phyloP scores from a whole-genome alignment of 257 asterid species.

The Nemophila menziesii region DNA sequence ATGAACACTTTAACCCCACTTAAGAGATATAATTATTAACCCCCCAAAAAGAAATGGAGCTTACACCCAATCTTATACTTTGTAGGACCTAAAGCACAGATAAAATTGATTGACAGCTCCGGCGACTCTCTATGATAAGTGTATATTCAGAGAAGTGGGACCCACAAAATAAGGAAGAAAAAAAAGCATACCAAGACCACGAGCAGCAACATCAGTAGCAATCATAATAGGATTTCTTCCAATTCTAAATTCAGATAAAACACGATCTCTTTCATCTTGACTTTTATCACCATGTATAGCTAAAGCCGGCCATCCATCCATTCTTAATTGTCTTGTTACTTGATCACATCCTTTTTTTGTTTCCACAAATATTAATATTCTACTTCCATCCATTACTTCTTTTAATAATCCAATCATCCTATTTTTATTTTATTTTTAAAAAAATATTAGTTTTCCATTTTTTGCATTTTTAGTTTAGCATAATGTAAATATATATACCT shows the following conservation, averaged over 20 bases:
- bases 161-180: too few relatives aligned
- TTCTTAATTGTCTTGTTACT: conserved; percentile 71
- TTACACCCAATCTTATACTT: too few relatives aligned
- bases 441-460: too few relatives aligned
- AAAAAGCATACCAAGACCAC: conserved; percentile 99
- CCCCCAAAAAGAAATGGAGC: too few relatives aligned
- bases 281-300: conserved; percentile 89
- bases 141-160: neutral
- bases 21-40: too few relatives aligned
- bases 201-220: conserved; percentile 99
- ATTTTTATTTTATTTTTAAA: too few relatives aligned
- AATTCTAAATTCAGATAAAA: conserved; percentile 73
- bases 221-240: conserved; percentile 85
- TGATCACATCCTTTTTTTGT: conserved; percentile 93
- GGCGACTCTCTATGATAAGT: too few relatives aligned
- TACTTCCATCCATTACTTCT: conserved; percentile 79
- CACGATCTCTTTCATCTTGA: conserved; percentile 94
- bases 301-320: conserved; percentile 96
- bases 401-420: conserved; percentile 68
- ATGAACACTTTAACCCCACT: too few relatives aligned
- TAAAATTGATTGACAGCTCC: too few relatives aligned
- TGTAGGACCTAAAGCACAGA: too few relatives aligned
- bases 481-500: too few relatives aligned
- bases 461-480: too few relatives aligned
- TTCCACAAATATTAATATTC: conserved; percentile 72